A percentile compares a stretch with the other conserved stretches of the same genome.
Conservation (phyloP, 1,139 yeast genomes). For the Magnusiomyces clavatus region DNA sequence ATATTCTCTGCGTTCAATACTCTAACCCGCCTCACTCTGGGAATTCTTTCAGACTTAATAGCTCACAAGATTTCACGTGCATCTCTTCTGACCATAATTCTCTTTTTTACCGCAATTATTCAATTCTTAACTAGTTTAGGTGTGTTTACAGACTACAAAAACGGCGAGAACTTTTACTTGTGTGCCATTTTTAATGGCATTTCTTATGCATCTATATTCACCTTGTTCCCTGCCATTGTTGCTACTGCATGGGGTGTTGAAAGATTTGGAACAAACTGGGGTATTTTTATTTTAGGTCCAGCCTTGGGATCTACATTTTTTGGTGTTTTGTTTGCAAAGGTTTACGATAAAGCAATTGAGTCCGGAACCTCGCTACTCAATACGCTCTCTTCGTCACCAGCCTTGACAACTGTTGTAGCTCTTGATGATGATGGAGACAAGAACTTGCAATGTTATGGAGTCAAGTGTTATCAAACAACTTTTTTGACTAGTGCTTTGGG, state of each 20-base stretch:
- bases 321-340: slow-evolving; percentile 63
- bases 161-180: slow-evolving; percentile 29
- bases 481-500: not conserved
- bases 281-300: slow-evolving; percentile 83
- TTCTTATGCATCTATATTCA: slow-evolving; percentile 77
- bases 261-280: slow-evolving; percentile 90
- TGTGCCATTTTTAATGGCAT: slow-evolving; percentile 56
- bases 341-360: slow-evolving; percentile 41
- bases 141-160: slow-evolving; percentile 32
- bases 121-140: slow-evolving; percentile 29
- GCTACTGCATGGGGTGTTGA: slow-evolving; percentile 86
- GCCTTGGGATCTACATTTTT: slow-evolving; percentile 72
- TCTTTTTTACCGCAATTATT: slow-evolving; percentile 22
- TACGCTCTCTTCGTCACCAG: too few species aligned
- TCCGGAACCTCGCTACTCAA: not conserved
- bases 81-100: slow-evolving; percentile 21
- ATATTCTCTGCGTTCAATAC: slow-evolving; percentile 52
- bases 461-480: slow-evolving; percentile 4
- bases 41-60: slow-evolving; percentile 52
- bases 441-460: slow-evolving; percentile 2
- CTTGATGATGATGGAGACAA: not conserved
- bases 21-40: slow-evolving; percentile 55
- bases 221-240: slow-evolving; percentile 75
- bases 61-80: slow-evolving; percentile 26
- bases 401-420: too few species aligned